Base-by-base conservation (phyloP, 2,329 filamentous ascomycete species). In the Epichloe sibirici region DNA sequence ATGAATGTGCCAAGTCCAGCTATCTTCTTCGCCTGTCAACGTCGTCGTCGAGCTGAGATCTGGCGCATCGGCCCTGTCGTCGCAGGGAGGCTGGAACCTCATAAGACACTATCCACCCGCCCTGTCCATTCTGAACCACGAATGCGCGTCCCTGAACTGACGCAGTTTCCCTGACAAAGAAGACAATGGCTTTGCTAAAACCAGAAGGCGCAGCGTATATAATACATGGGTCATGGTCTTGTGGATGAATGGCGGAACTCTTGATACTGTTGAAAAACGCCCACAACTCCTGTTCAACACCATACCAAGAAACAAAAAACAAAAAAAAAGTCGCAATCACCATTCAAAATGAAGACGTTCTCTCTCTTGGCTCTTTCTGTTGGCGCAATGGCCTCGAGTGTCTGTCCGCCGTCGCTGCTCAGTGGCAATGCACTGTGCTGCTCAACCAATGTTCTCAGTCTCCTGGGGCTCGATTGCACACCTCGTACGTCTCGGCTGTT, bases 381-480 rank as follows among this genome's bases (percentile, higher is more conserved):
- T 2, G 15, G 48, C 39, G 40, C 39, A 13, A 39, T 49, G 21
- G 39, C 39, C 3, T 51, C 48, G 6, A 17, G 40, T n/a, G 28
- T 51, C 28, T 51, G 48, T 23, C 48, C 39, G 31, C 48, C 48
- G 12, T 31, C 25, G 13, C 37, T 44, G 8, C 40, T 51, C 23
- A 51, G 40, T 7, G 48, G 28, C 40, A 44, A 44, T 28, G 48
- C 48, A 17, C 15, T 50, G 25, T 51, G 48, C 40, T 51, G 40
- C 40, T 35, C 48, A 12, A 17, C 31, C 25, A 37, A 45, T 28
- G 28, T 37, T 28, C 9, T 21, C 17, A 17, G 40, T n/a, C 4
- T 42, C n/a, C 23, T 49, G 3, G 37, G 38, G 5, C 48, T 49
- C 12, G 37, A 49, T 23, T 42, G 48, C 48, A 42, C 38, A 39